phyloP scores from a whole-genome alignment of 306 rosid genomes.

The Mucuna pruriens region DNA sequence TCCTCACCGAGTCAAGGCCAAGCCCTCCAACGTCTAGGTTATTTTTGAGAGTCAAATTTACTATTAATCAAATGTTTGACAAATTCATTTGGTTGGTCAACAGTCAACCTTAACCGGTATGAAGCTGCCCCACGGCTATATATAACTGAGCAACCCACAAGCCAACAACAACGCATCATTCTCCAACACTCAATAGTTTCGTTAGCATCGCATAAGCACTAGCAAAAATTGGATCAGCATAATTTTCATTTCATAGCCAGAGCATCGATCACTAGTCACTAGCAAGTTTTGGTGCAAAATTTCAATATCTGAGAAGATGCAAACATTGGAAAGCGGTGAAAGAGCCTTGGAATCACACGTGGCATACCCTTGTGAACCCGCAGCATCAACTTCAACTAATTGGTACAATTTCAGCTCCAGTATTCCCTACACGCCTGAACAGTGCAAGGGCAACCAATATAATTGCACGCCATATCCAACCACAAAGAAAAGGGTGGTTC shows the following conservation, averaged over 20 bases:
- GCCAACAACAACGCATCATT: not conserved
- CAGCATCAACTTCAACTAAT: constrained; percentile 24
- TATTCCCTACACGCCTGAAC: not conserved
- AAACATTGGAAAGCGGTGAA: constrained; percentile 22
- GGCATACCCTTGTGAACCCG: not conserved
- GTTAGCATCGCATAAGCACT: not conserved
- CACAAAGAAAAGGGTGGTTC: constrained; percentile 12
- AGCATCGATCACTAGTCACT: not conserved
- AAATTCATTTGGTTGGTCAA: not conserved
- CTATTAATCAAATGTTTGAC: constrained; percentile 10
- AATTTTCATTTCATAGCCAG: not conserved
- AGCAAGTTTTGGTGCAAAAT: not conserved
- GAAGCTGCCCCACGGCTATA: not conserved
- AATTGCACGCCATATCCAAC: not conserved
- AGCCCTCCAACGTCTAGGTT: not conserved
- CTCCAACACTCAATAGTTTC: not conserved
- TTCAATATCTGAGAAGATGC: constrained; percentile 16
- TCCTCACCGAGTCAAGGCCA: no score
- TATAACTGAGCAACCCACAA: not conserved
- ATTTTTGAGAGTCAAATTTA: not conserved
- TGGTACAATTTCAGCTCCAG: not conserved
- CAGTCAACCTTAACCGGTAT: not conserved
- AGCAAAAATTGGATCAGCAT: not conserved
- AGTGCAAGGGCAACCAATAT: not conserved
- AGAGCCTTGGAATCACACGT: not conserved